Base-by-base conservation (phyloP, 2,329 filamentous ascomycete species). In the Fusarium sp. region DNA sequence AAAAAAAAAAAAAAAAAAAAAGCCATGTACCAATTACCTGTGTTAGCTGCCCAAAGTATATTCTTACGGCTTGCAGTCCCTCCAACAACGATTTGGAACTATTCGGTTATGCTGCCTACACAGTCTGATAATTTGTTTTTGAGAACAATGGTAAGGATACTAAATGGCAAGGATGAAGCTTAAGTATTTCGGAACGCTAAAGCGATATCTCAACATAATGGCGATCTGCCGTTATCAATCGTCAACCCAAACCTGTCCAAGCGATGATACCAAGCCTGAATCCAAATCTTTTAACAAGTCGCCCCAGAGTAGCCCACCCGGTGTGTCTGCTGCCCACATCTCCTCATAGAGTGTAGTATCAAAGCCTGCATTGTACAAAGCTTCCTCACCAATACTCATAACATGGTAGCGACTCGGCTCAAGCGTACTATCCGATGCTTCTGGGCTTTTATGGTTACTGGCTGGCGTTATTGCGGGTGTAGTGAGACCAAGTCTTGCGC, bases 231-330 rank as follows among this genome's bases (percentile, higher is more conserved):
- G 8, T 30, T 30, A n/a, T 42, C 40, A 46, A 37, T 70, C 69
- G 8, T 23, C 33, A 14, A 72, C 54, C 14, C 33, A 66, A 23
- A 73, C 32, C 17, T 64, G 76, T 74, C 33, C 81, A 80, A 67
- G 71, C 81, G 50, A 73, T 56, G 59, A 57, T n/a, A 61, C 62
- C 44, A 76, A 46, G 15, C 63, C 67, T 13, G 64, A 62, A 37
- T 70, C 74, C 8, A 76, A 32, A 7, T 76, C 71, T 27, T 46
- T 73, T 48, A 76, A 60, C 13, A 75, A 50, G 38, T 75, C 73
- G 5, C 69, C 74, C 75, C 74, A 76, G 6, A 76, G 61, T n/a
- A 75, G 48, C 5, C 57, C 49, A 6, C 54, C 44, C 8, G 70
- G 52, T 5, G 50, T 56, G n/a, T 75, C 73, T 20, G 38, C 55